Evolutionary conservation across 2,329 filamentous ascomycete genomes (phyloP).

Genomic region (Rhinocladiella mackenziei): DNA sequence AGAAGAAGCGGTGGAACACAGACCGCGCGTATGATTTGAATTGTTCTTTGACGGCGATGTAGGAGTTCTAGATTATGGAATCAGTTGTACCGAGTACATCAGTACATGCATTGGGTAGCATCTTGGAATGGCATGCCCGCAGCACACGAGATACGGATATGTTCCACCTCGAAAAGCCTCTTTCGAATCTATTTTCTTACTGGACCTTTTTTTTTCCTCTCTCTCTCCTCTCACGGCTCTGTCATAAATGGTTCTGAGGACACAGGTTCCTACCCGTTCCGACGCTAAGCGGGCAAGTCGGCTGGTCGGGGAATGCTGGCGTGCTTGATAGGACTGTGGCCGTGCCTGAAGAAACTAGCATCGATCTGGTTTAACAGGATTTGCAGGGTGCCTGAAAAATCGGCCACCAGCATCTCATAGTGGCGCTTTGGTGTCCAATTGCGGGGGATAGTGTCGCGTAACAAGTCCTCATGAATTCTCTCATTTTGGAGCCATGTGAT

Average conservation of each 20-base stretch:
- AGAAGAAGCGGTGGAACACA: conserved; percentile 19
- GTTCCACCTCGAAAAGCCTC: too few species aligned
- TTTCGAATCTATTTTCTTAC: too few species aligned
- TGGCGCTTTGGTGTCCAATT: conserved; percentile 15
- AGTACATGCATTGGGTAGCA: too few species aligned
- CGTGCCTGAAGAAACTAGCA: conserved; percentile 14
- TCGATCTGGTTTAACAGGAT: conserved; percentile 8
- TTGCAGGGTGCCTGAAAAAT: conserved; percentile 9
- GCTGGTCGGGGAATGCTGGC: background rate
- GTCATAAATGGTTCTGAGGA: background rate
- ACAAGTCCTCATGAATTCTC: conserved; percentile 12
- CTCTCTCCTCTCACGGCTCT: conserved; percentile 10
- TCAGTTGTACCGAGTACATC: conserved; percentile 2
- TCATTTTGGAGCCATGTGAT: conserved; percentile 17
- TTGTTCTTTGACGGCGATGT: conserved; percentile 1
- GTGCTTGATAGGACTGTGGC: conserved; percentile 11
- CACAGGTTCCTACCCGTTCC: conserved; percentile 7
- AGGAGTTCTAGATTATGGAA: conserved; percentile 1
- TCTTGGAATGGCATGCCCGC: too few species aligned
- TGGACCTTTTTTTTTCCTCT: conserved; percentile 7
- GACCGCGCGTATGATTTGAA: conserved; percentile 16
- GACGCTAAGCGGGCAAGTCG: conserved; percentile 13
- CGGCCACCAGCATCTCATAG: background rate
- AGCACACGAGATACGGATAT: too few species aligned
- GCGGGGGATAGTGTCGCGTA: conserved; percentile 19